Base-by-base conservation (phyloP, 164 flowering plant species). In the Aristolochia contorta region DNA sequence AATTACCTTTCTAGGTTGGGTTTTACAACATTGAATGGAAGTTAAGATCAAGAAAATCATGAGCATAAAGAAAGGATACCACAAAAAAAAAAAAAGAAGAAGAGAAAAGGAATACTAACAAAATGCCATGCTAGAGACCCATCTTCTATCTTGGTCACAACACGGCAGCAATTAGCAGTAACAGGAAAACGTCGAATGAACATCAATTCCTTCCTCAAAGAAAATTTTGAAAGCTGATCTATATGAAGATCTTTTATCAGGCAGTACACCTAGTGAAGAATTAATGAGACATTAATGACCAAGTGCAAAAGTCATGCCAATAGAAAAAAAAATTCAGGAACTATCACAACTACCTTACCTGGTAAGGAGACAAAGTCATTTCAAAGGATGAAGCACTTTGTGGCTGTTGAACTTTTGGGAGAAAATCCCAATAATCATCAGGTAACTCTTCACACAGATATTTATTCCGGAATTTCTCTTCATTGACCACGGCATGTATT, bases 161-260 rank as follows among this genome's bases (percentile, higher is more conserved):
- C 80, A 27, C 99, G 96, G 48, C 79, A 82, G 67, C 77, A 59
- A 68, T 94, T 94, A 23, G 99, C 93, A 13, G 95, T 91, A 25
- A 94, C 79, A 12, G 84, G 88, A 41, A 86, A 73, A 62, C 73
- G 67, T 47, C 71, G 71, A 43, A 91, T 75, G 59, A 84, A 84
- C 59, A 89, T 63, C 18, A 79, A 61, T 33, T 79, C 74, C 10
- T 30, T 63, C 63, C 65, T 76, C n/a, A 66, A 33, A 65, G 75
- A 66, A 70, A 70, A 65, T 62, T 72, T 71, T 62, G 68, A 53
- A 7, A 85, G 60, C 61, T 78, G 64, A 32, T 56, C 59, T 21
- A 68, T 76, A 62, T 81, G 81, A 55, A 90, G 66, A 56, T 73
- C 86, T 41, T 70, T 68, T 73, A 94, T 60, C 53, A 94, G 55